phyloP scores from a whole-genome alignment of 2,329 filamentous ascomycete species.

The Fusarium protoensiforme region DNA sequence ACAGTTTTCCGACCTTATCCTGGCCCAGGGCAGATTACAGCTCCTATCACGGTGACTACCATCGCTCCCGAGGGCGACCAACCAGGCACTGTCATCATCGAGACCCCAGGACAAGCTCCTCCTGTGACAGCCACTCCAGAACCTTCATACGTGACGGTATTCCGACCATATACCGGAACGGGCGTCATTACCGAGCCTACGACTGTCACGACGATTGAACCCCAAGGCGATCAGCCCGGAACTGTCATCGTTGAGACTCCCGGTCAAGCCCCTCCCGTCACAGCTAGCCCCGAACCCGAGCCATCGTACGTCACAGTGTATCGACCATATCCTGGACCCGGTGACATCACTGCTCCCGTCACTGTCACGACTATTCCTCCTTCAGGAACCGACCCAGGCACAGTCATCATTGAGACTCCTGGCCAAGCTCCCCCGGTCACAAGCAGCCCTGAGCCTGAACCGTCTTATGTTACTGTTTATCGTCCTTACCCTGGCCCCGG shows the following conservation, averaged over 20 bases:
- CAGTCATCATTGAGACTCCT: slow-evolving; percentile 28
- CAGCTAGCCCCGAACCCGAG: neutral
- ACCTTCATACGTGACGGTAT: slow-evolving; percentile 17
- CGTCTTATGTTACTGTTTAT: neutral
- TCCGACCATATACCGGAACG: slow-evolving; percentile 2
- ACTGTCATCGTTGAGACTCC: slow-evolving; percentile 19
- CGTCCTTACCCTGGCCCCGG: neutral
- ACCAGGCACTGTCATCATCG: neutral
- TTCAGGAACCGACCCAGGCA: slow-evolving; percentile 19
- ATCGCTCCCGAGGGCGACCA: neutral
- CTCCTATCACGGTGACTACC: neutral
- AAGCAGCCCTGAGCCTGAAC: neutral
- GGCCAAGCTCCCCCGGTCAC: neutral
- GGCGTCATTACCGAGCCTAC: slow-evolving; percentile 6
- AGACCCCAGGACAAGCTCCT: slow-evolving; percentile 13
- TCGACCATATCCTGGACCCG: neutral
- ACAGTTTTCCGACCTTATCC: neutral
- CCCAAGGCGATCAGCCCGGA: slow-evolving; percentile 6
- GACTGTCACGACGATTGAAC: slow-evolving; percentile 8
- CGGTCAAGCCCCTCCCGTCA: slow-evolving; percentile 2
- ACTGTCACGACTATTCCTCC: slow-evolving; percentile 20
- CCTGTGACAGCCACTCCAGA: neutral
- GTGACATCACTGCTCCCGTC: neutral
- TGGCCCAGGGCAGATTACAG: neutral
- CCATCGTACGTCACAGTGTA: slow-evolving; percentile 17